Conservation (phyloP, 192 early-diverging fungal genomes). For the Anaeromyces robustus region DNA sequence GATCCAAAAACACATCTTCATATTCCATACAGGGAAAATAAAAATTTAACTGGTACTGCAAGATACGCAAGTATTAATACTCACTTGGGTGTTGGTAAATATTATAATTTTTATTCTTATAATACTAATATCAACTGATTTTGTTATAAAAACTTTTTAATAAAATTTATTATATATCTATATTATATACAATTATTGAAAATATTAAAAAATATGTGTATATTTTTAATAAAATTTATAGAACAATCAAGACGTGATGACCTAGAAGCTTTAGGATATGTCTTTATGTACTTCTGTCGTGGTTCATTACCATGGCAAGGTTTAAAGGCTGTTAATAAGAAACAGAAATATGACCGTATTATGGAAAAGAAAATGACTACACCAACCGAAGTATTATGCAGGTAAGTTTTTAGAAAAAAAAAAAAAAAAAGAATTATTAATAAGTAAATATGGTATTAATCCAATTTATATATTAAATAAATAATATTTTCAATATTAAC, state of each 20-base stretch:
- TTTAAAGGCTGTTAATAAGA: slow-evolving; percentile 45
- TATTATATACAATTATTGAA: too few relatives aligned
- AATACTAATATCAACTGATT: too few relatives aligned
- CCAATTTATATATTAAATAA: too few relatives aligned
- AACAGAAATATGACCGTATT: slow-evolving; percentile 51
- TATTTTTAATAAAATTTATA: too few relatives aligned
- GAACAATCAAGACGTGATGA: slow-evolving; percentile 52
- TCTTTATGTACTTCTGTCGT: slow-evolving; percentile 47
- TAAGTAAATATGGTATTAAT: too few relatives aligned
- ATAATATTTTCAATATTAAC: too few relatives aligned
- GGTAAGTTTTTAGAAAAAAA: too few relatives aligned
- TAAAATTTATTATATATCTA: too few relatives aligned
- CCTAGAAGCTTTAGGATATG: slow-evolving; percentile 45
- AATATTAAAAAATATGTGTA: too few relatives aligned
- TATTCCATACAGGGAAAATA: slow-evolving; percentile 83
- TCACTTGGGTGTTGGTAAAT: slow-evolving; percentile 36
- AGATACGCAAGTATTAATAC: slow-evolving; percentile 85
- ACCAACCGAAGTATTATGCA: slow-evolving; percentile 31
- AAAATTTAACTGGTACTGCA: slow-evolving; percentile 83
- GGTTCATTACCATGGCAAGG: slow-evolving; percentile 49
- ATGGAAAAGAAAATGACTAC: slow-evolving; percentile 62
- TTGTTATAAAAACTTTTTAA: too few relatives aligned
- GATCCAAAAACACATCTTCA: slow-evolving; percentile 53
- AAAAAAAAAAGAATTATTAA: too few relatives aligned
- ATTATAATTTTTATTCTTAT: too few relatives aligned